Conservation (phyloP, 176 grass and related monocot genomes). For the Avena insularis region DNA sequence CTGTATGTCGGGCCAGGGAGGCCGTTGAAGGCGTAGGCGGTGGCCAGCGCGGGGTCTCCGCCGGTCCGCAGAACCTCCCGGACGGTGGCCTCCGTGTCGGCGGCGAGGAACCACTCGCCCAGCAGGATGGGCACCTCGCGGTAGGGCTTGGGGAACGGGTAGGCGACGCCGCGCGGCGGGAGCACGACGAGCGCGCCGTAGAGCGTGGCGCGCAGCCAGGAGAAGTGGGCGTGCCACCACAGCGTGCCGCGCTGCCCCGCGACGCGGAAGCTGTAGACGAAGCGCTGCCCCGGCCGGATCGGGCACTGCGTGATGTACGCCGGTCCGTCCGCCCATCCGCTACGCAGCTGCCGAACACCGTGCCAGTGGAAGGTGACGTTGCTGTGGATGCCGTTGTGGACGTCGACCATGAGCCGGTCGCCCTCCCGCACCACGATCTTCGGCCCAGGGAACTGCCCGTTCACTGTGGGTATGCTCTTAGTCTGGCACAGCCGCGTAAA, state of each 20-base stretch:
- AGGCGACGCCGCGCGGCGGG: too few relatives aligned
- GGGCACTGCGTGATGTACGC: constrained; percentile 89
- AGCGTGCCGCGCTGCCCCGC: constrained; percentile 71
- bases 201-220: constrained; percentile 59
- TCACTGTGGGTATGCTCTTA: neutral
- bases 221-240: constrained; percentile 94
- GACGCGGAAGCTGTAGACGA: neutral
- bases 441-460: neutral
- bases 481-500: neutral
- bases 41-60: too few relatives aligned
- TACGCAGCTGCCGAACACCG: constrained; percentile 57
- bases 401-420: neutral
- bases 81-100: too few relatives aligned
- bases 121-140: too few relatives aligned
- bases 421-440: neutral
- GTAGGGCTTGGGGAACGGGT: too few relatives aligned
- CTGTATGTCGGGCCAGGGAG: too few relatives aligned
- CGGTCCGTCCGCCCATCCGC: constrained; percentile 83
- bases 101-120: too few relatives aligned
- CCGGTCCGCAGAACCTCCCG: too few relatives aligned
- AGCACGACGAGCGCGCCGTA: too few relatives aligned
- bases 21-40: too few relatives aligned
- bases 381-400: neutral
- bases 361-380: neutral
- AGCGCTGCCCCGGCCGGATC: constrained; percentile 6